Percentiles rank a stretch among this genome's conserved stretches.
Evolutionary conservation across 2,329 filamentous ascomycete species (phyloP).

Genomic region (Aspergillus sclerotialis): DNA sequence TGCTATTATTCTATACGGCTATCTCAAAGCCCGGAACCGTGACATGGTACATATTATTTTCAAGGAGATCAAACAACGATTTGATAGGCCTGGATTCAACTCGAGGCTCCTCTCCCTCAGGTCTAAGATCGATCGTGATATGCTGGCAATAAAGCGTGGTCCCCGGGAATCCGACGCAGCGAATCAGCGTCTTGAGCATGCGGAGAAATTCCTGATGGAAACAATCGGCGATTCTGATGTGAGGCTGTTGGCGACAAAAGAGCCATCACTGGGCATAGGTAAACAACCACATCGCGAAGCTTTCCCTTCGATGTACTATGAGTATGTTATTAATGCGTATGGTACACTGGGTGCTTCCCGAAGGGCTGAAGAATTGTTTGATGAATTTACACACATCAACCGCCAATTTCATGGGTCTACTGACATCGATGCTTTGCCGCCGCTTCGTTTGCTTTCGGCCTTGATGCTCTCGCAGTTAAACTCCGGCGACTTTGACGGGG

Average conservation of each 20-base stretch:
- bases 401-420: constrained; percentile 5
- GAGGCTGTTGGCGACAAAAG: constrained; percentile 38
- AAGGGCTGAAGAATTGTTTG: constrained; percentile 50
- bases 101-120: constrained; percentile 30
- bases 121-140: constrained; percentile 27
- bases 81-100: constrained; percentile 24
- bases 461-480: constrained; percentile 62
- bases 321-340: constrained; percentile 51
- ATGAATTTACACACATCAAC: constrained; percentile 38
- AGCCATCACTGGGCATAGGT: constrained; percentile 28
- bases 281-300: constrained; percentile 32
- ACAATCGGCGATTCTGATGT: constrained; percentile 31
- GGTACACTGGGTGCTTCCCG: constrained; percentile 39
- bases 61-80: constrained; percentile 31
- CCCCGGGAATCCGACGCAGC: constrained; percentile 6
- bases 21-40: constrained; percentile 43
- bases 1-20: constrained; percentile 40
- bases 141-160: constrained; percentile 14
- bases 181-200: constrained; percentile 20
- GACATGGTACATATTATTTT: constrained; percentile 47
- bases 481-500: constrained; percentile 51
- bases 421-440: constrained; percentile 30
- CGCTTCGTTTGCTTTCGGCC: constrained; percentile 52
- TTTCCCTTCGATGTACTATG: constrained; percentile 47
- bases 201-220: constrained; percentile 31